phyloP scores from a whole-genome alignment of 2,329 filamentous ascomycete genomes.

The Leptoxyphium fumago region DNA sequence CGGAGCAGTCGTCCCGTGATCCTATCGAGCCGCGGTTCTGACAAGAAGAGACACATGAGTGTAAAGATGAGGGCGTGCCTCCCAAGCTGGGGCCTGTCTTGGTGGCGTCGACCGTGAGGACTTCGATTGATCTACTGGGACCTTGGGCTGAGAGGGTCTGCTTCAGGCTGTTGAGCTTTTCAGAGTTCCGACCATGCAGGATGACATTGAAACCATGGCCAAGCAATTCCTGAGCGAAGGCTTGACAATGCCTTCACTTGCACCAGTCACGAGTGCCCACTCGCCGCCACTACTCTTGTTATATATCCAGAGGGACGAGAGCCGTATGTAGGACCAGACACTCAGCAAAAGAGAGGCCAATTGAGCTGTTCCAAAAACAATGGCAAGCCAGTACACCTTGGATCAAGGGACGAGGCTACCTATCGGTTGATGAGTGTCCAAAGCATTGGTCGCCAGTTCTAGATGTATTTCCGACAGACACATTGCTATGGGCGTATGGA shows the following conservation, averaged over 20 bases:
- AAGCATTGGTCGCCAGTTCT: no score
- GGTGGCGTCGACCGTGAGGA: constrained; percentile 29
- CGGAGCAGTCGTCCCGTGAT: constrained; percentile 1
- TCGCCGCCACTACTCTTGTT: background rate
- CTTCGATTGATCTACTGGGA: constrained; percentile 26
- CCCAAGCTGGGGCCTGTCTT: constrained; percentile 16
- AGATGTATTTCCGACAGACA: no score
- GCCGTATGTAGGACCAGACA: background rate
- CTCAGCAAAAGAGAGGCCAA: background rate
- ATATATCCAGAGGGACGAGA: background rate
- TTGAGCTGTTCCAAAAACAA: background rate
- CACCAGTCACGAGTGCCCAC: constrained; percentile 40
- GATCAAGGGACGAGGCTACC: background rate
- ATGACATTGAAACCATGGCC: constrained; percentile 40
- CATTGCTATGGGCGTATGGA: no score
- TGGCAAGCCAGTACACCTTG: background rate
- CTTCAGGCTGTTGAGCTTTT: constrained; percentile 32
- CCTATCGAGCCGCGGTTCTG: constrained; percentile 4
- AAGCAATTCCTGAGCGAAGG: constrained; percentile 38
- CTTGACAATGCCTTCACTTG: constrained; percentile 40
- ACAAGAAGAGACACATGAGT: constrained; percentile 7
- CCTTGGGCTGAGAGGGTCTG: constrained; percentile 24
- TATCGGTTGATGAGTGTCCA: background rate
- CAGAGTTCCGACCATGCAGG: constrained; percentile 38
- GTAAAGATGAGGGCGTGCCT: constrained; percentile 10